Base-by-base conservation (phyloP, 2,329 filamentous ascomycete species). In the Verticillium dahliae region DNA sequence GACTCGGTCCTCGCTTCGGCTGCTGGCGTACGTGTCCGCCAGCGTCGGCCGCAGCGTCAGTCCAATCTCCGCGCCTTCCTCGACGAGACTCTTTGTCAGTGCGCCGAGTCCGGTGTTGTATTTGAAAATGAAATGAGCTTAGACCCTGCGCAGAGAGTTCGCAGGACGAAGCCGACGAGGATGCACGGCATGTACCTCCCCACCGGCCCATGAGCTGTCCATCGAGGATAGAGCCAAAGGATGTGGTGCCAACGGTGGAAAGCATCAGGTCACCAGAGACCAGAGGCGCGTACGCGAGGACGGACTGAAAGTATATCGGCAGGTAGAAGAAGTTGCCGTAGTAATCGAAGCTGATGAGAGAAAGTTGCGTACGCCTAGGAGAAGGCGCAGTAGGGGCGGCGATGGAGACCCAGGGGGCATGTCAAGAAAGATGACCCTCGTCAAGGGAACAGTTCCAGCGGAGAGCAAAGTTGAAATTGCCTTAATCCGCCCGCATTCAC, bases 21-120 rank as follows among this genome's bases (percentile, higher is more conserved):
- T 71, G 61, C 76, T 73, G 33, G 76, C 75, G 45, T 76, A 72
- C 58, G 76, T 66, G 1, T 70, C 75, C 0, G 77, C 69, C 6
- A 76, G 66, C 10, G 73, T 74, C 3, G 75, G 74, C 62, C 77
- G 75, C 45, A 77, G 65, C 1, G 70, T 73, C 18, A 71, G 63
- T 2, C 76, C 76, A 6, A 73, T 65, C 4, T 74, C 74, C 3
- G 68, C 64, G 6, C 76, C 76, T 6, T 72, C 67, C 3, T 77
- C 62, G 13, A 75, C 65, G 7, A 75, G 68, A 22, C 70, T 69
- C 15, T 67, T 67, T 15, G 73, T 67, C 14, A 77, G 67, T 4
- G 67, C 64, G 4, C 67, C 69, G 0, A 73, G 61, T 0, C 60
- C 60, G 1, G 72, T 73, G 5, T 66, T 60, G 2, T 66, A 62